Evolutionary conservation across 441 rosid species (phyloP), one percentile per base, ranked within the genome.

Genomic region (Brassica balearica): DNA sequence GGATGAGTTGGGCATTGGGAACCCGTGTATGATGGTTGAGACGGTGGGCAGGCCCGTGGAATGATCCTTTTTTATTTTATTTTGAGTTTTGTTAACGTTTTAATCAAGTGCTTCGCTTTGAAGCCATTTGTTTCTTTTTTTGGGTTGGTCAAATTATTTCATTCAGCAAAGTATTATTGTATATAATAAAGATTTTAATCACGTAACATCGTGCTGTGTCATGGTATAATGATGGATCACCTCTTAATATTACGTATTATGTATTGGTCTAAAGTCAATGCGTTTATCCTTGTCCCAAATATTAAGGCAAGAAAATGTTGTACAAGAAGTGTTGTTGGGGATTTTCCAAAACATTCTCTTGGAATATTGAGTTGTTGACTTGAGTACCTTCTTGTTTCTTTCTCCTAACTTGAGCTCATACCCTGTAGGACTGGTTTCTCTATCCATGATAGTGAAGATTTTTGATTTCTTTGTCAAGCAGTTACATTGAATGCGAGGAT

Each of bases 1-100:
- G 99, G 93, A 91, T 81, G 82, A 80, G 0, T 75, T 80, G 4
- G 90, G 94, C 41, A 88, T 96, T 69, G 93, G 84, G 79, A 96
- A 96, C 86, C 98, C 99, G 17, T 96, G 99, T 82, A 76, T 89
- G 93, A 91, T 94, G 99, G 94, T 94, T 32, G 99, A 96, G 84
- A 92, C 97, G 0, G 71, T 89, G 82, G 98, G 96, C 60, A 87
- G 82, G 11, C 97, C 98, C 0, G 90, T 92, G 8, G 91, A 89
- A 73, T 70, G 68, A 80, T 43, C 19, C 8, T 2, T 23, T 15
- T 55, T 55, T 17, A 7, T 4, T n/a, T 1, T 1, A 19, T 0
- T 46, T 46, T 15, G 10, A 15, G 22, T 6, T 62, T 62, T 11
- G 1, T 61, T 12, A 12, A 56, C 62, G 19, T 64, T 64, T 34